Evolutionary conservation across 108 stramenopile species (phyloP), one percentile per base, ranked within the genome.

Genomic region (Cylindrotheca fusiformis): DNA sequence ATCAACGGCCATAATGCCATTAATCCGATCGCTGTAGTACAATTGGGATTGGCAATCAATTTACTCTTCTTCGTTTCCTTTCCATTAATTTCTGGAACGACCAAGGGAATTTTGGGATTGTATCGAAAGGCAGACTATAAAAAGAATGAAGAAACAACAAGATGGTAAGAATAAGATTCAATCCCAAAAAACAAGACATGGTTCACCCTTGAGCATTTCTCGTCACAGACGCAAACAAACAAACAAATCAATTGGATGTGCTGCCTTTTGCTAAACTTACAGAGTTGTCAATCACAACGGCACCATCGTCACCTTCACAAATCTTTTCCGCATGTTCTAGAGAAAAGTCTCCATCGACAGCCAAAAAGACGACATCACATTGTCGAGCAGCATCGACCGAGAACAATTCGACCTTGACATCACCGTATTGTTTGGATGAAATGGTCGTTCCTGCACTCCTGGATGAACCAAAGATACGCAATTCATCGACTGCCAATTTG

Each of bases 1-100:
- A 95, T 88, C 41, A 99, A 72, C n/a, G 98, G 98, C 80, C 81
- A 95, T 26, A 99, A 63, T 18, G 96, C 98, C 97, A 99, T 97
- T 36, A 95, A 71, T 44, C 95, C 98, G 69, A 99, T 97, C 27
- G 98, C 97, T n/a, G 98, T 99, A 32, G 98, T 97, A 71, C 98
- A 99, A 64, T 99, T 99, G 30, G 98, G 98, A 79, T 99, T 99
- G 57, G 98, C 98, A 70, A 99, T 97, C 52, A 99, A 76, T 57
- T 96, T 97, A 82, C 84, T 83, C 33, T 88, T 89, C 71, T 94
- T 94, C 73, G 87, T 86, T 26, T 70, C 64, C n/a, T 91, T 65
- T 2, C 85, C 88, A 67, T 99, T 99, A 65, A 99, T 97, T 84
- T 99, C 98, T 10, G 98, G 98, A 32, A 97, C 84, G 22, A 95